Conservation (phyloP, 2,329 filamentous ascomycete genomes). For the Venturia aucupariae region DNA sequence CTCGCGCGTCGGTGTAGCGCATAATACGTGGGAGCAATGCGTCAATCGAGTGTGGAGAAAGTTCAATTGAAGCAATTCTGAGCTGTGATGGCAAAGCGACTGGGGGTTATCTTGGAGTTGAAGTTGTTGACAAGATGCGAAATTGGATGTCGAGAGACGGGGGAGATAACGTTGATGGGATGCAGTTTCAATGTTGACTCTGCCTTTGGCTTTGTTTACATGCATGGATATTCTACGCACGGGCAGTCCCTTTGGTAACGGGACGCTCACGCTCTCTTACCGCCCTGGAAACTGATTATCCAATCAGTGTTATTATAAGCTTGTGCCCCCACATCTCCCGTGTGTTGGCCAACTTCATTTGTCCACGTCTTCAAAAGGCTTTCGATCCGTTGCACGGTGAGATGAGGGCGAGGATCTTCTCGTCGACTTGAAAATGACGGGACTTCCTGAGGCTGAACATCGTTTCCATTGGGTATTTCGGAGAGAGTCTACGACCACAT, state of each 20-base stretch:
- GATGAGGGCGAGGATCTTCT: too few relatives aligned
- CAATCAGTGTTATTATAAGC: neutral
- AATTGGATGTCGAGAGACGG: neutral
- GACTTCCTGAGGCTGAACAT: neutral
- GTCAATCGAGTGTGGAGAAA: neutral
- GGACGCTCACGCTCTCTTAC: too few relatives aligned
- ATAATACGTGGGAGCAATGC: neutral
- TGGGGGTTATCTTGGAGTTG: neutral
- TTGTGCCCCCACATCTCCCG: neutral
- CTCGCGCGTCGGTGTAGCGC: neutral
- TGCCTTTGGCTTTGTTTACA: neutral
- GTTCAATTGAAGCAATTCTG: neutral
- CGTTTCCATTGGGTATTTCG: conserved; percentile 7
- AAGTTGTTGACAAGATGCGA: too few relatives aligned
- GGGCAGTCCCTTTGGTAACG: too few relatives aligned
- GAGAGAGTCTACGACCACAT: conserved; percentile 7
- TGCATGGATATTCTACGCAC: neutral
- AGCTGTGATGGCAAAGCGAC: neutral
- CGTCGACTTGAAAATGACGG: neutral
- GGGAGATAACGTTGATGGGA: too few relatives aligned
- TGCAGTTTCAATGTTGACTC: neutral
- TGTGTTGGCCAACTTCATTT: neutral
- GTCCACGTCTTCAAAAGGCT: neutral
- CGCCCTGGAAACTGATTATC: neutral
- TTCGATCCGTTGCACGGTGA: neutral